Evolutionary conservation across 2,329 filamentous ascomycete genomes (phyloP), one percentile per base, ranked within the genome.

Genomic region (Diplocarpon mali): DNA sequence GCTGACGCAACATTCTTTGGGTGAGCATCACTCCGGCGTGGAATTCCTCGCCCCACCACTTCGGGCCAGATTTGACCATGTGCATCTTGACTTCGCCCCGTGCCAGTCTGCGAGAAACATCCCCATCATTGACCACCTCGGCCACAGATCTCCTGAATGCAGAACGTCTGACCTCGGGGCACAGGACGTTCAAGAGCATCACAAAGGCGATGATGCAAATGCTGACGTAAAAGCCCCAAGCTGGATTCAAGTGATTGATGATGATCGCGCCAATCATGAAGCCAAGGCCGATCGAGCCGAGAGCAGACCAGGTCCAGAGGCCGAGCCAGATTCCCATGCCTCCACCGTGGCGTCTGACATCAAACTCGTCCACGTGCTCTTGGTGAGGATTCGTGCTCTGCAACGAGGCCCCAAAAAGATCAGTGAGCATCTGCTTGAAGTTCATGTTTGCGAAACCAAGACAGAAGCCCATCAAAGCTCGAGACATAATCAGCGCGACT

Each of bases 251-350:
- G 9, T 61, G 63, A 51, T 80, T 75, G 54, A 88, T 85, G 53
- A 88, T 75, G 31, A 71, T 65, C 10, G 83, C 82, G 3, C 85
- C 85, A 32, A 85, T 67, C 46, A 84, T 65, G 57, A 88, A 89
- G 0, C 85, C 84, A 31, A 86, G 59, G 0, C 78, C 76, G 16
- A 88, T 69, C 16, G 82, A 85, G 5, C 79, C 81, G 54, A 85
- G 77, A 62, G 76, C 84, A 59, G 81, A 85, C 77, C 80, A 89
- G 0, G 80, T 80, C 82, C 83, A 88, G 44, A 84, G 70, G 1
- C 82, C 81, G 9, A 87, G 69, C 85, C 84, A 89, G n/a, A 84
- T 67, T 0, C 85, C 85, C 67, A 88, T 80, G 0, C 85, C 84
- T 11, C 84, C 83, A 7, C 85, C 85, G 57, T 87, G 81, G 34